Evolutionary conservation across 768 basidiomycete genomes (phyloP).

Genomic region (Saitozyma podzolica): DNA sequence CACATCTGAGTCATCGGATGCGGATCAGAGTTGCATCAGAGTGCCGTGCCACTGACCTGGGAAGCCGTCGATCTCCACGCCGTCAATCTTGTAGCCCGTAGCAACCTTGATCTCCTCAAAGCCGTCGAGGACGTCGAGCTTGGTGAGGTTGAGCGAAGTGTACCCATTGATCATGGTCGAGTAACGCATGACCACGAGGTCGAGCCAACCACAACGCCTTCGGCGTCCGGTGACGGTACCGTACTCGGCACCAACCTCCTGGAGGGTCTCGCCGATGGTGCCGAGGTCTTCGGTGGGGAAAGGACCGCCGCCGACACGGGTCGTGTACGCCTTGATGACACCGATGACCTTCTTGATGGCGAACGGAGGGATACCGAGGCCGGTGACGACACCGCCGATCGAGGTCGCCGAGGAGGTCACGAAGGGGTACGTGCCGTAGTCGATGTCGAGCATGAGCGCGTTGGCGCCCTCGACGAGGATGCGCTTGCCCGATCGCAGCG

Average conservation of each 20-base stretch:
- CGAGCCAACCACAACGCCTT: slow-evolving; percentile 95
- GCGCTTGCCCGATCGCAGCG: slow-evolving; percentile 70
- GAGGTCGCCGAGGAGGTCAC: slow-evolving; percentile 93
- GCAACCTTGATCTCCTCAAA: slow-evolving; percentile 85
- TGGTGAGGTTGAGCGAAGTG: slow-evolving; percentile 88
- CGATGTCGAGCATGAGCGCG: slow-evolving; percentile 96
- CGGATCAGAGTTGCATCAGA: not conserved
- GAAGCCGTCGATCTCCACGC: slow-evolving; percentile 75
- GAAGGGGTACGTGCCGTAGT: slow-evolving; percentile 96
- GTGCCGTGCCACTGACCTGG: slow-evolving; percentile 63
- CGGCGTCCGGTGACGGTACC: slow-evolving; percentile 90
- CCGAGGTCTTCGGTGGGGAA: slow-evolving; percentile 96
- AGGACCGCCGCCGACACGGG: slow-evolving; percentile 95
- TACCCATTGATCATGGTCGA: slow-evolving; percentile 95
- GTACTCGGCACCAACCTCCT: slow-evolving; percentile 89
- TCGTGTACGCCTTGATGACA: slow-evolving; percentile 97
- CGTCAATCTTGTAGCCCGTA: slow-evolving; percentile 74
- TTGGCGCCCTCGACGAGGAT: slow-evolving; percentile 97
- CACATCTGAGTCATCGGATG: no score
- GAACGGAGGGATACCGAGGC: slow-evolving; percentile 93
- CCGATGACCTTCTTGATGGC: slow-evolving; percentile 82
- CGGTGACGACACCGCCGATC: slow-evolving; percentile 94
- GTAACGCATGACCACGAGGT: slow-evolving; percentile 90
- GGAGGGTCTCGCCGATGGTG: slow-evolving; percentile 78
- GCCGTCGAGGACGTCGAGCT: slow-evolving; percentile 86